Conservation (phyloP, 768 basidiomycete species). For the Kwoniella shandongensis region DNA sequence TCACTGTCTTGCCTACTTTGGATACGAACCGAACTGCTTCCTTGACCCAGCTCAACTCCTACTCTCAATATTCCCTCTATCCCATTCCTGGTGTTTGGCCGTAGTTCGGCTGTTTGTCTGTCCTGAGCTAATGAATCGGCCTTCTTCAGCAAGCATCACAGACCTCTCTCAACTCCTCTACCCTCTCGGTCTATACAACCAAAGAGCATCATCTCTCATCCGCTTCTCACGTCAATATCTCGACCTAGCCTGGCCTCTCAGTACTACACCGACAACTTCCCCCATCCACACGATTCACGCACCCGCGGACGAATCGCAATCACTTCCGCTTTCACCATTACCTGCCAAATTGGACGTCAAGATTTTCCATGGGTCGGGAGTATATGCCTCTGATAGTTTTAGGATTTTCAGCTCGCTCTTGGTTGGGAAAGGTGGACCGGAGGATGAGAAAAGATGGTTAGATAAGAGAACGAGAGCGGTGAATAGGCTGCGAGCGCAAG, state of each 20-base stretch:
- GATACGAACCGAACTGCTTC: too few species aligned
- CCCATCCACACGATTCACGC: neutral
- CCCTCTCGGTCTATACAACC: constrained; percentile 63
- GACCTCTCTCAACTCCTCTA: constrained; percentile 59
- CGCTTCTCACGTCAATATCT: constrained; percentile 61
- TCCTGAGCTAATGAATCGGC: too few species aligned
- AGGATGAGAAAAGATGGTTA: constrained; percentile 34
- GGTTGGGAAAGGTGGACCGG: constrained; percentile 41
- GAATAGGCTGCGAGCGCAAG: constrained; percentile 11
- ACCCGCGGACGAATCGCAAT: too few species aligned
- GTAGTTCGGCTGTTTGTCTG: too few species aligned
- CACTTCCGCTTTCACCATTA: neutral
- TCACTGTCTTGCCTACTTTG: neutral
- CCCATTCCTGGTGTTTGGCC: too few species aligned
- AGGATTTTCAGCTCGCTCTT: constrained; percentile 62
- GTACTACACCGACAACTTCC: constrained; percentile 57
- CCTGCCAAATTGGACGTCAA: constrained; percentile 56
- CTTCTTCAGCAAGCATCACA: constrained; percentile 58
- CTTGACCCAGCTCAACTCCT: too few species aligned
- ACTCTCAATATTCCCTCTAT: too few species aligned
- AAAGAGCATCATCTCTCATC: constrained; percentile 63
- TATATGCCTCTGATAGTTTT: constrained; percentile 74
- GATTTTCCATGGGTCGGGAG: constrained; percentile 65
- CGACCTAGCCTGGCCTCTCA: constrained; percentile 31
- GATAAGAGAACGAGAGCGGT: constrained; percentile 20